A percentile compares a stretch with the other conserved stretches of the same genome.
Evolutionary conservation across 1,284 basidiomycete genomes (phyloP).

Genomic region (Ustilago cynodontis): DNA sequence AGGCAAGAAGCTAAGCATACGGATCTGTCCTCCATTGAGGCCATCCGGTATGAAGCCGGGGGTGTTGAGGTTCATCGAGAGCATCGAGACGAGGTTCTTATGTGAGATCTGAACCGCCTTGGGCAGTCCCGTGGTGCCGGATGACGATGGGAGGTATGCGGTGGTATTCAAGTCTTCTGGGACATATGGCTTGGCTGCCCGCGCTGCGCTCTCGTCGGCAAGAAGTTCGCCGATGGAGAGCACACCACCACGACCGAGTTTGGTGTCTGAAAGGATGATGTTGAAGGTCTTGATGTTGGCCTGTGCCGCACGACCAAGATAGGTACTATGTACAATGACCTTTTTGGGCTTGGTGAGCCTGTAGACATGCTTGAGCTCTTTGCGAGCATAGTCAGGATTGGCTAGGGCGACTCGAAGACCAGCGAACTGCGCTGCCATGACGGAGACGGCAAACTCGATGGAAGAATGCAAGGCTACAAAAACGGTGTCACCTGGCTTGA

Average conservation of each 20-base stretch:
- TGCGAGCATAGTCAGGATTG: slow-evolving; percentile 41
- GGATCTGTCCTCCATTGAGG: slow-evolving; percentile 6
- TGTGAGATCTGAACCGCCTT: slow-evolving; percentile 57
- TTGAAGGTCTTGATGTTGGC: slow-evolving; percentile 32
- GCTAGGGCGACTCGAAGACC: slow-evolving; percentile 48
- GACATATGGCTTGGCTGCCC: slow-evolving; percentile 10
- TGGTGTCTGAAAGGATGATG: slow-evolving; percentile 31
- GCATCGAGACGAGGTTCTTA: slow-evolving; percentile 45
- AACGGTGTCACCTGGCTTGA: slow-evolving; percentile 49
- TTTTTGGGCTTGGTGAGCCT: slow-evolving; percentile 42
- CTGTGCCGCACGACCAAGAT: slow-evolving; percentile 20
- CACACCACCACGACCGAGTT: slow-evolving; percentile 27
- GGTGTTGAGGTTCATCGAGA: slow-evolving; percentile 28
- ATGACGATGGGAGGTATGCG: slow-evolving; percentile 41
- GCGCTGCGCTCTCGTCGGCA: slow-evolving; percentile 8
- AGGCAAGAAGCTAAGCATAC: slow-evolving; percentile 46
- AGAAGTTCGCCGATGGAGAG: slow-evolving; percentile 26
- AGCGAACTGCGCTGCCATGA: slow-evolving; percentile 46
- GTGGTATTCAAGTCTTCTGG: slow-evolving; percentile 25
- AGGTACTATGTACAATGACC: slow-evolving; percentile 33
- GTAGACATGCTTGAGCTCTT: slow-evolving; percentile 47
- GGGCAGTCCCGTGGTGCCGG: slow-evolving; percentile 49
- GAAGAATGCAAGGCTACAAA: slow-evolving; percentile 38
- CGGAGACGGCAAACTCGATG: slow-evolving; percentile 48
- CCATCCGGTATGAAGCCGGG: slow-evolving; percentile 24